Percentiles rank a stretch among this genome's conserved stretches.
phyloP scores from a whole-genome alignment of 164 flowering plant genomes.

The Paratinospora sagittata region DNA sequence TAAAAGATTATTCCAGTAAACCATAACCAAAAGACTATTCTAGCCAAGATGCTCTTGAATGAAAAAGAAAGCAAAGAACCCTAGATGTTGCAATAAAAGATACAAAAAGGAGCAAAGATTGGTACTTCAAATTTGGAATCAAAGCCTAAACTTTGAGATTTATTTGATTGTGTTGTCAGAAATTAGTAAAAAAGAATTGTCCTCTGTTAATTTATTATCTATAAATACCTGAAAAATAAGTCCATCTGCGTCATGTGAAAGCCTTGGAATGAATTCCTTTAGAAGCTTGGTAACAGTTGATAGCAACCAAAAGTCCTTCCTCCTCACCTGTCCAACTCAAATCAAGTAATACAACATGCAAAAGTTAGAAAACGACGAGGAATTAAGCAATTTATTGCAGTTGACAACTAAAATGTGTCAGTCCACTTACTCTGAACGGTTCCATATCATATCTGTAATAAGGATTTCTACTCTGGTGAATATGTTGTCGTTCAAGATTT shows the following conservation, averaged over 20 bases:
- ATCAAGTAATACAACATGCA: not conserved
- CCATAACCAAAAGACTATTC: no score
- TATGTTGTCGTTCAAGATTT: conserved; percentile 55
- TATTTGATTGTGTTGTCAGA: not conserved
- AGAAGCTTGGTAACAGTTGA: conserved; percentile 76
- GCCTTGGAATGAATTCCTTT: conserved; percentile 82
- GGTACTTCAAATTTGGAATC: no score
- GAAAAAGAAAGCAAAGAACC: no score
- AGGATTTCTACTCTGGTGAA: conserved; percentile 49
- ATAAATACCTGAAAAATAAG: conserved; percentile 87
- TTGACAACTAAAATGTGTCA: not conserved
- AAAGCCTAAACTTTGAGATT: not conserved
- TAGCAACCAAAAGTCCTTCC: conserved; percentile 94
- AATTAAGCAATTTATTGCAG: not conserved
- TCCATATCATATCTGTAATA: conserved; percentile 89
- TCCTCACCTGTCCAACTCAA: conserved; percentile 58
- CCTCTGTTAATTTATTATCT: not conserved
- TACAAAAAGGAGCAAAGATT: not conserved
- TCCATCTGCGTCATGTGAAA: conserved; percentile 99
- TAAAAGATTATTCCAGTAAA: not conserved
- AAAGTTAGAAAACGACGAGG: not conserved
- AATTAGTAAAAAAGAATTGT: not conserved
- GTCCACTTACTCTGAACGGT: conserved; percentile 76
- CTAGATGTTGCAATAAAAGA: not conserved
- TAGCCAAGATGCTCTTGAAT: no score